These are phyloP conservation scores for Nematodospora valgi DNA, from an alignment of 805 yeast species.

Conservation along the genomic window DNA sequence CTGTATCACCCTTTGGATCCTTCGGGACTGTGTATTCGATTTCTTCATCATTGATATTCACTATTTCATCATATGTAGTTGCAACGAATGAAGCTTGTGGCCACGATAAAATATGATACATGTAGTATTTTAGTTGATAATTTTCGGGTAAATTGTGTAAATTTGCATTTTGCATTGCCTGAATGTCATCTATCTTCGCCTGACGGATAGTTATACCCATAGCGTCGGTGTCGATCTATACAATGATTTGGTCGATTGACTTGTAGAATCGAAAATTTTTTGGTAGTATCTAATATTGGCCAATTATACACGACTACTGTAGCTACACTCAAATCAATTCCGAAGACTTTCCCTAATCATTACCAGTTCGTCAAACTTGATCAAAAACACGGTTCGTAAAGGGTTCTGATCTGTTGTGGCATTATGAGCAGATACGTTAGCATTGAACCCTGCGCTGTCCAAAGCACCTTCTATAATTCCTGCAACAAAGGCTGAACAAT, in stretches of 20 bases:
- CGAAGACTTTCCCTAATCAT: conserved; percentile 52
- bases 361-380: conserved; percentile 62
- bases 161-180: conserved; percentile 95
- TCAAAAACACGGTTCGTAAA: conserved; percentile 67
- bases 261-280: too few species aligned
- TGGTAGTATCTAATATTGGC: too few species aligned
- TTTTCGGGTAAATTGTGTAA: conserved; percentile 91
- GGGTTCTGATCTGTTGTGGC: conserved; percentile 61
- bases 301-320: too few species aligned
- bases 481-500: conserved; percentile 80
- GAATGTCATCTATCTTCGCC: conserved; percentile 82
- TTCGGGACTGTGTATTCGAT: neutral
- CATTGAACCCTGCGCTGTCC: conserved; percentile 68
- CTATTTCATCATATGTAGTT: conserved; percentile 50
- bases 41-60: conserved; percentile 16
- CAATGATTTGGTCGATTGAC: too few species aligned
- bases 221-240: neutral
- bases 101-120: conserved; percentile 94
- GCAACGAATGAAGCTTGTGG: conserved; percentile 98
- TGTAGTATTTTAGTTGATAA: conserved; percentile 85
- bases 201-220: conserved; percentile 88
- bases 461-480: conserved; percentile 83
- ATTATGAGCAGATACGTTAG: conserved; percentile 79
- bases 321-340: too few species aligned
- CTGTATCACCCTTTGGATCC: conserved; percentile 56